These are phyloP conservation scores for Calonectria honghensis DNA, from an alignment of 2,329 filamentous ascomycete species.

Conservation along the genomic window DNA sequence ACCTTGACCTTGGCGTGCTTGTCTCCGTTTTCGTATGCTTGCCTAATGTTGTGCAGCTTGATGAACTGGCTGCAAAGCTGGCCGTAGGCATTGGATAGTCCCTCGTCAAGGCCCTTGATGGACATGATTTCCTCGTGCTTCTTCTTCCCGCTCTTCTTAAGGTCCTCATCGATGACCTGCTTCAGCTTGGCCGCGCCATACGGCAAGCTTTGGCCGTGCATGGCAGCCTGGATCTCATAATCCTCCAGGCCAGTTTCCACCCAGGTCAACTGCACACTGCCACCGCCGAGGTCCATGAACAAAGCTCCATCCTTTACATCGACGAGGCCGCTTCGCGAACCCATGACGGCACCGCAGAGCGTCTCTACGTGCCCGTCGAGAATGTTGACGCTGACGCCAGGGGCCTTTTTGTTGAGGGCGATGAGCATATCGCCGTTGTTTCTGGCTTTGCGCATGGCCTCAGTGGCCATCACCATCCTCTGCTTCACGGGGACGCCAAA, in stretches of 20 bases:
- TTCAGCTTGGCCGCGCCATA: constrained; percentile 77
- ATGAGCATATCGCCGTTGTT: constrained; percentile 82
- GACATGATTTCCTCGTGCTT: constrained; percentile 2
- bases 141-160: constrained; percentile 47
- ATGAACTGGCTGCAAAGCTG: constrained; percentile 70
- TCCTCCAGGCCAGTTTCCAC: constrained; percentile 68
- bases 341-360: constrained; percentile 84
- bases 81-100: constrained; percentile 77
- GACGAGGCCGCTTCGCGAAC: constrained; percentile 84
- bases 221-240: constrained; percentile 73
- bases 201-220: constrained; percentile 74
- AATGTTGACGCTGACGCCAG: constrained; percentile 81
- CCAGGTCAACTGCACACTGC: constrained; percentile 80
- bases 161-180: constrained; percentile 66
- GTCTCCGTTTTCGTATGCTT: constrained; percentile 59
- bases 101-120: constrained; percentile 69
- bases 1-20: constrained; percentile 74
- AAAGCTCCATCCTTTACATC: constrained; percentile 78
- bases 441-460: constrained; percentile 87
- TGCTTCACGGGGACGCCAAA: constrained; percentile 80
- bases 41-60: constrained; percentile 64
- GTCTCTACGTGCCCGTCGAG: constrained; percentile 89
- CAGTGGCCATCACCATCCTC: constrained; percentile 87
- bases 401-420: constrained; percentile 76
- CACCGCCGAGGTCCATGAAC: constrained; percentile 90